Evolutionary conservation across 768 basidiomycete genomes (phyloP).

Genomic region (Trametes cubensis): DNA sequence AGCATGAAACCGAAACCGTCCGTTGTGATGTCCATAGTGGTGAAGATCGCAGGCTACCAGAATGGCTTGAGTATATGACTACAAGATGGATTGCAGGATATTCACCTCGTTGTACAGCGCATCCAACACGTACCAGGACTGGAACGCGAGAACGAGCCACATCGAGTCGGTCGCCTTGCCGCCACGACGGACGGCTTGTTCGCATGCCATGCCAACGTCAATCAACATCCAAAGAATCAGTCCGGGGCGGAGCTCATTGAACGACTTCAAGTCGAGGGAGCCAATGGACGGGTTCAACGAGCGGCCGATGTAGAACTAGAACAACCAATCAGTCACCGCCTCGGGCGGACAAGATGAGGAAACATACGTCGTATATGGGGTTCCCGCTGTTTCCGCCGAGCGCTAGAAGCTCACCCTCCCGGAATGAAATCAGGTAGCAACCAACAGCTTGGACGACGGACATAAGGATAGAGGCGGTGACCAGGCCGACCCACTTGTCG

Average conservation of each 20-base stretch:
- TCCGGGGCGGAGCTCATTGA: slow-evolving; percentile 86
- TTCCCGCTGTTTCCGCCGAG: slow-evolving; percentile 92
- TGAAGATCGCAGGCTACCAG: slow-evolving; percentile 78
- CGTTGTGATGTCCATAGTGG: slow-evolving; percentile 96
- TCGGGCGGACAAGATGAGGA: background rate
- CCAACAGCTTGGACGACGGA: slow-evolving; percentile 70
- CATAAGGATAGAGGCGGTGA: slow-evolving; percentile 83
- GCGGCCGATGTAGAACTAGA: slow-evolving; percentile 90
- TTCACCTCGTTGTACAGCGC: slow-evolving; percentile 87
- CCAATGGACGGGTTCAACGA: slow-evolving; percentile 89
- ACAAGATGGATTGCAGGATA: background rate
- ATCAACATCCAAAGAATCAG: slow-evolving; percentile 91
- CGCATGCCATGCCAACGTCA: slow-evolving; percentile 89
- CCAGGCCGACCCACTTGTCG: slow-evolving; percentile 88
- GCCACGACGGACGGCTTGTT: slow-evolving; percentile 84
- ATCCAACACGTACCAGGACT: slow-evolving; percentile 85
- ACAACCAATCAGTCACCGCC: background rate
- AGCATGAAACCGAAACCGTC: slow-evolving; percentile 99
- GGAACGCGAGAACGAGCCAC: slow-evolving; percentile 86
- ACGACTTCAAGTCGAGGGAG: slow-evolving; percentile 71
- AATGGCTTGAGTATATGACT: background rate
- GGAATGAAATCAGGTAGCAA: slow-evolving; percentile 75
- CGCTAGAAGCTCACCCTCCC: slow-evolving; percentile 71
- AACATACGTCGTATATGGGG: slow-evolving; percentile 85
- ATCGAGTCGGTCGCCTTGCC: slow-evolving; percentile 83